These are phyloP conservation scores for Paramyrothecium sp. DNA, from an alignment of 2,329 filamentous ascomycete genomes.

Conservation along the genomic window DNA sequence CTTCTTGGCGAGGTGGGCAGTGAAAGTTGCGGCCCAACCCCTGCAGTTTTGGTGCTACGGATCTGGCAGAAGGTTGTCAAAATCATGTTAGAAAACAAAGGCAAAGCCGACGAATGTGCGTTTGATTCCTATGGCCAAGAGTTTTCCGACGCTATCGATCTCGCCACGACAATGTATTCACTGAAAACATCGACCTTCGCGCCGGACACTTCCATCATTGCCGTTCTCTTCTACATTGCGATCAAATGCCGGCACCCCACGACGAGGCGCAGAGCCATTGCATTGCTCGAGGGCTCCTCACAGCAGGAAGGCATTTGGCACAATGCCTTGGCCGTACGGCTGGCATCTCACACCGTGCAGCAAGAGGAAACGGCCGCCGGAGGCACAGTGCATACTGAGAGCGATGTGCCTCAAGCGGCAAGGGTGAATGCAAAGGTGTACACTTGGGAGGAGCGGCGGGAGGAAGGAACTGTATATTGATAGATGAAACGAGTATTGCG, in stretches of 20 bases:
- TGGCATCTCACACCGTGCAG: background rate
- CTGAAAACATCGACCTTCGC: background rate
- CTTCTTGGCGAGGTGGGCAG: background rate
- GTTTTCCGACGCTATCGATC: background rate
- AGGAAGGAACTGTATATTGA: background rate
- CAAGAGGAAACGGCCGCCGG: background rate
- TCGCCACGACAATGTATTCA: background rate
- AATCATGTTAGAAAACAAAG: background rate
- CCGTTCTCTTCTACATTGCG: background rate
- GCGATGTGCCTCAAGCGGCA: background rate
- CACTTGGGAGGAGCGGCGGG: background rate
- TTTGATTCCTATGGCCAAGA: background rate
- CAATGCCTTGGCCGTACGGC: background rate
- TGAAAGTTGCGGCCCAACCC: background rate
- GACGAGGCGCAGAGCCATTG: background rate
- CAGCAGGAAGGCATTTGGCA: background rate
- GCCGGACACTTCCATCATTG: background rate
- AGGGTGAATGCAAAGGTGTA: background rate
- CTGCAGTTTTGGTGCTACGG: background rate
- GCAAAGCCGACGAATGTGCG: background rate
- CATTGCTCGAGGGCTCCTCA: background rate
- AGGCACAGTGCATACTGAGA: background rate
- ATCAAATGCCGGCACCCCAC: background rate
- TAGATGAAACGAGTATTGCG: too few species aligned
- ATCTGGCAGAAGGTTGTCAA: constrained; percentile 1